Base-by-base conservation (phyloP, 768 basidiomycete genomes). In the Nevesoporus exiguus region DNA sequence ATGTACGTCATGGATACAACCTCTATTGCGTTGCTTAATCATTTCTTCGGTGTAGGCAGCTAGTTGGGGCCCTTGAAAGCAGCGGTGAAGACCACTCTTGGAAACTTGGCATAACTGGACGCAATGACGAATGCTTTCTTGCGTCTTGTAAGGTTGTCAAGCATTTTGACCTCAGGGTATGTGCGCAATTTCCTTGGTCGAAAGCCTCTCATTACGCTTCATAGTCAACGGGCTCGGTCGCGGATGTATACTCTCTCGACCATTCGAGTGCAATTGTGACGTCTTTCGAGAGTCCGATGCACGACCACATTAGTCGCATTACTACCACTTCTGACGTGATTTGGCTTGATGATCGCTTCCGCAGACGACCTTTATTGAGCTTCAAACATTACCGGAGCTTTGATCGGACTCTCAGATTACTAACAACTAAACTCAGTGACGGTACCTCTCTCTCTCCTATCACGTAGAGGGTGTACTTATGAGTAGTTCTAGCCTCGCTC, bases 341-440 rank as follows among this genome's bases (percentile, higher is more conserved):
- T 14, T 92, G 90, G 89, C 65, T 91, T 27, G 90, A 93, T 62
- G 71, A 75, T 27, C 79, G 89, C 30, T 79, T 76, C 60, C 69
- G 77, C n/a, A 65, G 65, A 22, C 80, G 72, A 54, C 86, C 88
- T 7, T 62, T 91, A 4, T 59, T 92, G 9, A 80, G 78, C 4
- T 79, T 79, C 59, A 80, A 77, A 50, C 90, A 93, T 66, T 71
- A 76, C 45, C 76, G 88, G 19, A 73, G 77, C 34, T 77, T 71
- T 45, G 89, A 92, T 64, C 77, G 81, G 19, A 81, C 80, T 4
- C 75, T 91, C 17, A 68, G 71, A 42, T 65, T 73, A 0, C 61
- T 70, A 5, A 81, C 79, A 7, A 55, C 80, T 3, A 63, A 61
- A 14, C 56, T 76, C 9, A 59, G 60, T 27, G 61, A 64, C 25